These are phyloP conservation scores for Hypoxylon sp. DNA, from an alignment of 2,329 filamentous ascomycete genomes.

Conservation along the genomic window DNA sequence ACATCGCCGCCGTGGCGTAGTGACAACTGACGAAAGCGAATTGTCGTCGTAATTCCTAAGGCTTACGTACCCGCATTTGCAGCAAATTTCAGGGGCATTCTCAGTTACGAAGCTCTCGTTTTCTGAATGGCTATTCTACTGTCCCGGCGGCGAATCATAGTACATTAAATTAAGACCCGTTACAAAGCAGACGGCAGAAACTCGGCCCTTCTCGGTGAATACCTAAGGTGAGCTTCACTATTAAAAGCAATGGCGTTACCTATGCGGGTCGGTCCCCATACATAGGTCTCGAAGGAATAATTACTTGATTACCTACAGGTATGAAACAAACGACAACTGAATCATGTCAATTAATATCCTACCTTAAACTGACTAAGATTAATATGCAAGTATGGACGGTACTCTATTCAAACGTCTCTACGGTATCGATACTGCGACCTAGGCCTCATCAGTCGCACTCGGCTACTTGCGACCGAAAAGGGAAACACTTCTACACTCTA, in stretches of 20 bases:
- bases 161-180: conserved; percentile 19
- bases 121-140: conserved; percentile 12
- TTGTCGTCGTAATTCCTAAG: conserved; percentile 18
- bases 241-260: conserved; percentile 24
- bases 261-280: conserved; percentile 1
- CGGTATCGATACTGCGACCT: conserved; percentile 5
- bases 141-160: conserved; percentile 31
- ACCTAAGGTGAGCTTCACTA: conserved; percentile 33
- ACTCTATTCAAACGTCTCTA: background rate
- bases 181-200: conserved; percentile 26
- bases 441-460: conserved; percentile 12
- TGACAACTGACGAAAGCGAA: conserved; percentile 7
- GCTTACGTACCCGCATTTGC: conserved; percentile 13
- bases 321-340: background rate
- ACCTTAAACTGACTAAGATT: background rate
- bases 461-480: conserved; percentile 14
- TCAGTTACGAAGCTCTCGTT: conserved; percentile 7
- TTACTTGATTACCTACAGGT: background rate
- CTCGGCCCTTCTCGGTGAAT: conserved; percentile 43
- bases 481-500: conserved; percentile 14
- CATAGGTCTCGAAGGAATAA: conserved; percentile 19
- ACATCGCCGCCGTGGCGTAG: conserved; percentile 33
- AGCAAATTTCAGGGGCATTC: conserved; percentile 35
- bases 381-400: background rate
- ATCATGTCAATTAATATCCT: conserved; percentile 1